These are phyloP conservation scores for Aquilaria sinensis DNA, from an alignment of 345 rosid species.

Conservation along the genomic window DNA sequence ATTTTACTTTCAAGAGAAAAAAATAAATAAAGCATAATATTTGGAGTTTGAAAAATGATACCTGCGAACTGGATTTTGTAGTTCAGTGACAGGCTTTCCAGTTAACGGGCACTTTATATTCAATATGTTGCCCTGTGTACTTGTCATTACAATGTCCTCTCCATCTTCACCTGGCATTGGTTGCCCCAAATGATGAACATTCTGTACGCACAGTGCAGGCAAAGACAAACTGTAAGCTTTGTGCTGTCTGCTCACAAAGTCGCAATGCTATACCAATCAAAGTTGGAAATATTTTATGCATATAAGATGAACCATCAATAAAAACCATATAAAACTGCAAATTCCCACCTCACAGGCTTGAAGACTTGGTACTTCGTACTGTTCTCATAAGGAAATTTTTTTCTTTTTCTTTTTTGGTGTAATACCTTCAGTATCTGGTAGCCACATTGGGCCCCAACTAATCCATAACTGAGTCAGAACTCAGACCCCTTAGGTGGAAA, in stretches of 20 bases:
- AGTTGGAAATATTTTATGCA: slow-evolving; percentile 8
- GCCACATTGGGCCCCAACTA: no score
- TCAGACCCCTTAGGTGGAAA: no score
- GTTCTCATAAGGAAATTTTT: no score
- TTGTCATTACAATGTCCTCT: slow-evolving; percentile 84
- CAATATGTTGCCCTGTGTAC: slow-evolving; percentile 68
- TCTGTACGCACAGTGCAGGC: slow-evolving; percentile 23
- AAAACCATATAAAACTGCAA: no score
- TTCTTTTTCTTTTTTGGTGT: no score
- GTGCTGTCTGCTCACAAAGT: no score
- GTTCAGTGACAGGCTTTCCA: slow-evolving; percentile 68
- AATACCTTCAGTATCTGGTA: no score
- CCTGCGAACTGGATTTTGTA: slow-evolving; percentile 89
- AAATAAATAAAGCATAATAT: background rate
- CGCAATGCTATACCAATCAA: background rate
- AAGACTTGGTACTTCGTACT: no score
- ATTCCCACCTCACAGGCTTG: no score
- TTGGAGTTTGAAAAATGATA: slow-evolving; percentile 17
- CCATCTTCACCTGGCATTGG: slow-evolving; percentile 94
- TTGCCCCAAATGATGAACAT: slow-evolving; percentile 82
- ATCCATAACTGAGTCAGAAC: no score
- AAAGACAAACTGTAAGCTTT: no score
- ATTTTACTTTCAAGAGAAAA: background rate
- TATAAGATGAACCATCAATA: background rate
- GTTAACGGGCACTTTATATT: slow-evolving; percentile 73